Evolutionary conservation across 2,329 filamentous ascomycete species (phyloP).

Genomic region (Pseudovirgaria hyperparasitica): DNA sequence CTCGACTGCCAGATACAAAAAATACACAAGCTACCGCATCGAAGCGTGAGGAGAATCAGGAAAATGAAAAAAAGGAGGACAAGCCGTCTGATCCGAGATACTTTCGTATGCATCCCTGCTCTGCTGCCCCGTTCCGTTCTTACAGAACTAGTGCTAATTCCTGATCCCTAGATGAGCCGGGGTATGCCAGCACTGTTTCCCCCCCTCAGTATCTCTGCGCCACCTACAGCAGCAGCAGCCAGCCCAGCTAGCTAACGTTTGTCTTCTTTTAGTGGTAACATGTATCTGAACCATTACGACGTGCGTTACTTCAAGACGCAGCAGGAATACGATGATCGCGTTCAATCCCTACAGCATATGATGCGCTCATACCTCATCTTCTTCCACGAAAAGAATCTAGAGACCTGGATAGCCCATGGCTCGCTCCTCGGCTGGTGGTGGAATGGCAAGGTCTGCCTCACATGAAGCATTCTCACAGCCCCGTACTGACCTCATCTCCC

Average conservation of each 20-base stretch:
- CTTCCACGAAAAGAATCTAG: constrained; percentile 50
- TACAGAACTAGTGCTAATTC: too few species aligned
- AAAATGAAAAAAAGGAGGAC: too few species aligned
- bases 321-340: constrained; percentile 53
- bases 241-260: neutral
- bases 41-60: too few species aligned
- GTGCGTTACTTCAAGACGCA: constrained; percentile 52
- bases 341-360: constrained; percentile 53
- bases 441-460: constrained; percentile 46
- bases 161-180: constrained; percentile 8
- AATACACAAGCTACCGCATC: too few species aligned
- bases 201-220: neutral
- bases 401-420: constrained; percentile 81
- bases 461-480: constrained; percentile 3
- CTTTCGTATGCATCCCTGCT: neutral
- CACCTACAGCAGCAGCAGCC: neutral
- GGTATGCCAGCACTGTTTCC: too few species aligned
- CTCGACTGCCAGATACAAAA: too few species aligned
- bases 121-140: neutral
- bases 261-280: constrained; percentile 20
- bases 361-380: constrained; percentile 61
- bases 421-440: constrained; percentile 83
- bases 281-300: constrained; percentile 61
- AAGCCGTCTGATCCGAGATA: neutral
- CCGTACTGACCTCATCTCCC: constrained; percentile 20